Conservation (phyloP, 2,329 filamentous ascomycete species). For the Venturia aucupariae region DNA sequence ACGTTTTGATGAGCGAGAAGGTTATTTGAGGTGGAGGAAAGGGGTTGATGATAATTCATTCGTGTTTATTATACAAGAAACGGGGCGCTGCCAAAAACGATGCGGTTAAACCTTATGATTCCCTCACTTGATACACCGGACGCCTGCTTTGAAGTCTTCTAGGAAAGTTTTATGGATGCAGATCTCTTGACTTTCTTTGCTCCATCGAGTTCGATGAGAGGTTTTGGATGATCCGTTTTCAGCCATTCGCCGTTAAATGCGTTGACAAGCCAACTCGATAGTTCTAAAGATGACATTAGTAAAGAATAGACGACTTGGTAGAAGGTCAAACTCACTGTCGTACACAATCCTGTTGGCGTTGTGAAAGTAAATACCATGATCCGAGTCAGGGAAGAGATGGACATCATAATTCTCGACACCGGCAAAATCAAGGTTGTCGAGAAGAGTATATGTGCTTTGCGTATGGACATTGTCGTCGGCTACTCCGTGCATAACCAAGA, state of each 20-base stretch:
- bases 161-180: not conserved
- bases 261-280: constrained; percentile 87
- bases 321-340: constrained; percentile 59
- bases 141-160: not conserved
- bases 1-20: constrained; percentile 1
- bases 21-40: not conserved
- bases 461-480: constrained; percentile 97
- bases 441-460: constrained; percentile 80
- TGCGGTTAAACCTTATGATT: not conserved
- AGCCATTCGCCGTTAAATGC: constrained; percentile 97
- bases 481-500: constrained; percentile 93
- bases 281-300: constrained; percentile 41
- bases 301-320: not conserved
- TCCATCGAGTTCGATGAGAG: constrained; percentile 20
- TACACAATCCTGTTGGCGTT: constrained; percentile 87
- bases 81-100: not conserved
- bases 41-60: not conserved
- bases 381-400: constrained; percentile 91
- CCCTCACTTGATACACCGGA: not conserved
- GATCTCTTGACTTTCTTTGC: not conserved
- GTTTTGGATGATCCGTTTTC: constrained; percentile 43
- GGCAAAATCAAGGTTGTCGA: constrained; percentile 76
- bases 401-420: constrained; percentile 90
- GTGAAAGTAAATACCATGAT: constrained; percentile 92
- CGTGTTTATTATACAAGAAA: not conserved